Base-by-base conservation (phyloP, 306 rosid genomes). In the Medicago arabica region DNA sequence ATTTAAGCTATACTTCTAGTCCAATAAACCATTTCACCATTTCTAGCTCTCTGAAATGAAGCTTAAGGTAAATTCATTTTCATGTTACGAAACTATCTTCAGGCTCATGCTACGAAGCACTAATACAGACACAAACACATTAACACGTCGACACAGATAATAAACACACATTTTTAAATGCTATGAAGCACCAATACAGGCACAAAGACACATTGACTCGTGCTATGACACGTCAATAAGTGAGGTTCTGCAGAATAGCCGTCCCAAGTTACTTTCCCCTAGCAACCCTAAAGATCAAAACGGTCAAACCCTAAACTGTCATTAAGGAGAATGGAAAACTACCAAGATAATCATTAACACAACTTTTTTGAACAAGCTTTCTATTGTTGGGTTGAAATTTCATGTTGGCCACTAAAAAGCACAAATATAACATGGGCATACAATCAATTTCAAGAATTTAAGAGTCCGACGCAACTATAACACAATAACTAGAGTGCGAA, bases 1-100 rank as follows among this genome's bases (percentile, higher is more conserved):
- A 14, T n/a, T 49, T 15, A 49, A 58, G 36, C 62, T 54, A 40
- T 36, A 36, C 18, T 66, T 71, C 44, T 43, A 51, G 64, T 21
- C 8, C 73, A 82, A 50, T 41, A 41, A 61, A 83, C 41, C 18
- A 67, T 49, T 60, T 67, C 18, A 50, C 38, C 9, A 51, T 67
- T 61, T 16, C 18, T 66, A 41, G 34, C 53, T 68, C 36, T 66
- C 25, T 14, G 38, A 51, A 50, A 70, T 38, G 8, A 59, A 38
- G 78, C 67, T 54, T 49, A 74, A 18, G 61, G 65, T 9, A 43
- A 69, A 12, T 23, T 9, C 44, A 54, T 12, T 62, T 78, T 31
- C 75, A 75, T 63, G 72, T 71, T 41, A 39, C 47, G 15, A 79
- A 49, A 65, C 47, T 59, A 57, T 47, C 53, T 55, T 21, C 0